Evolutionary conservation across 1,284 basidiomycete genomes (phyloP).

Genomic region (Sporisorium scitamineum): DNA sequence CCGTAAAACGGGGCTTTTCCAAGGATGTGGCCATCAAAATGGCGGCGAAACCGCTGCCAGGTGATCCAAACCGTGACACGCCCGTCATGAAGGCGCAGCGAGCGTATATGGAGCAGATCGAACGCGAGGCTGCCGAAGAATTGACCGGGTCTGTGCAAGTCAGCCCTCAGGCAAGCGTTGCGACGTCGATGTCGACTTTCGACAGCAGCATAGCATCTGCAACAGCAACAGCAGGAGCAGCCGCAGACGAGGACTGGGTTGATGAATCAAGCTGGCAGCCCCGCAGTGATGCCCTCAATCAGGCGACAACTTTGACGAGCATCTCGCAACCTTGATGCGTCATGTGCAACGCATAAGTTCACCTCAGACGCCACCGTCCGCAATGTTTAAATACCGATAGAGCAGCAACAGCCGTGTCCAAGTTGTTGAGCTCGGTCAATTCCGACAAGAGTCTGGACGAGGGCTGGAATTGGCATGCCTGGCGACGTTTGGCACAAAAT

Average conservation of each 20-base stretch:
- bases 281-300: slow-evolving; percentile 6
- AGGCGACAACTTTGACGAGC: not conserved
- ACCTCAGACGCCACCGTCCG: not conserved
- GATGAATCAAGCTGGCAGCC: slow-evolving; percentile 25
- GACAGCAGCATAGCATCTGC: not conserved
- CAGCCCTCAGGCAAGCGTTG: not conserved
- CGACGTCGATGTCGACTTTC: not conserved
- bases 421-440: too few relatives aligned
- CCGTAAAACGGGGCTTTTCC: slow-evolving; percentile 44
- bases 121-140: slow-evolving; percentile 35
- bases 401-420: too few relatives aligned
- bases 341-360: not conserved
- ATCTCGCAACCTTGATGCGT: not conserved
- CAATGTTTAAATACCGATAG: too few relatives aligned
- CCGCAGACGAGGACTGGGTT: slow-evolving; percentile 16
- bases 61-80: slow-evolving; percentile 35
- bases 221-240: not conserved
- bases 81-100: slow-evolving; percentile 52
- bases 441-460: too few relatives aligned
- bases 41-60: slow-evolving; percentile 47
- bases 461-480: too few relatives aligned
- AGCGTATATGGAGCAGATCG: slow-evolving; percentile 36
- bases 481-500: too few relatives aligned
- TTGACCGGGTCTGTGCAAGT: not conserved
- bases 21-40: slow-evolving; percentile 48